Conservation (phyloP, 805 yeast genomes). For the Hanseniaspora opuntiae region DNA sequence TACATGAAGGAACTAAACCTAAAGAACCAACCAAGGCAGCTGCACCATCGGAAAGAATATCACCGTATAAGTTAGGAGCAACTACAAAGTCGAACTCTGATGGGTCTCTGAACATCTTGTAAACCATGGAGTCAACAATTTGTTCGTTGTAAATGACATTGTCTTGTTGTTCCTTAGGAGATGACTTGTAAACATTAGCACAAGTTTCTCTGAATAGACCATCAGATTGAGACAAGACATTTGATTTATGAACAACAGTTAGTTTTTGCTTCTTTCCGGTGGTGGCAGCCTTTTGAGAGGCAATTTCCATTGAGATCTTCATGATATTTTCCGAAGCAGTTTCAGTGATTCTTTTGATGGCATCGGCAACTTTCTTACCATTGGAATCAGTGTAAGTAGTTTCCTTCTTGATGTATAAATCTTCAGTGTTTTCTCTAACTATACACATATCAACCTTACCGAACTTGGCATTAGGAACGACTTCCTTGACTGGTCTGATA, state of each 20-base stretch:
- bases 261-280: slow-evolving; percentile 39
- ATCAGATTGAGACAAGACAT: slow-evolving; percentile 82
- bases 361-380: slow-evolving; percentile 88
- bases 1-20: slow-evolving; percentile 96
- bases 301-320: slow-evolving; percentile 81
- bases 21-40: slow-evolving; percentile 95
- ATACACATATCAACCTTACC: slow-evolving; percentile 93
- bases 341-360: slow-evolving; percentile 90
- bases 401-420: slow-evolving; percentile 90
- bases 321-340: slow-evolving; percentile 76
- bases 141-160: slow-evolving; percentile 73
- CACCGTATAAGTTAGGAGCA: slow-evolving; percentile 97
- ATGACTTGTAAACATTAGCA: slow-evolving; percentile 33
- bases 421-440: slow-evolving; percentile 98
- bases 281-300: slow-evolving; percentile 75
- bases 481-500: slow-evolving; percentile 94
- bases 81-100: slow-evolving; percentile 94
- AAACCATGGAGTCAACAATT: slow-evolving; percentile 98
- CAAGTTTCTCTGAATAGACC: slow-evolving; percentile 88
- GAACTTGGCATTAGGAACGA: slow-evolving; percentile 49
- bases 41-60: slow-evolving; percentile 92
- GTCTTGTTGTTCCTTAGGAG: slow-evolving; percentile 40
- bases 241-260: slow-evolving; percentile 93
- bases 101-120: slow-evolving; percentile 97
- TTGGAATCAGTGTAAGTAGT: slow-evolving; percentile 52